Conservation (phyloP, 2,329 filamentous ascomycete genomes). For the Monosporascus cannonballus region DNA sequence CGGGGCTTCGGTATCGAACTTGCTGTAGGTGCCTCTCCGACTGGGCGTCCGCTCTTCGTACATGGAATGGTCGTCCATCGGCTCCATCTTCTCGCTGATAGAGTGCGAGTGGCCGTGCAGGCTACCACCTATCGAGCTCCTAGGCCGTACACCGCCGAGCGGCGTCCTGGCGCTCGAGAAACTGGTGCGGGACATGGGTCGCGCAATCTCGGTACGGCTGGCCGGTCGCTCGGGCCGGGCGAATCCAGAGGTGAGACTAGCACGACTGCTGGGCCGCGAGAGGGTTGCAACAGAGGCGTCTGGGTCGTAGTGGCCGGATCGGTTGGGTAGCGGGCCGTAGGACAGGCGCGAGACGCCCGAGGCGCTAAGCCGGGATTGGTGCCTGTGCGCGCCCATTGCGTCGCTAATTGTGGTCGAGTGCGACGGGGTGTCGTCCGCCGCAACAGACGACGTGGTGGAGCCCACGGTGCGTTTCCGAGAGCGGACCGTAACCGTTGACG, state of each 20-base stretch:
- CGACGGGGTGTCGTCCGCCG: constrained; percentile 45
- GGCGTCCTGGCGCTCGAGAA: constrained; percentile 56
- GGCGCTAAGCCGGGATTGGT: constrained; percentile 53
- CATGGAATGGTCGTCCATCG: constrained; percentile 47
- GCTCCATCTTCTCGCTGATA: constrained; percentile 49
- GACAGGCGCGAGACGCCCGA: constrained; percentile 59
- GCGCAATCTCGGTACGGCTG: constrained; percentile 50
- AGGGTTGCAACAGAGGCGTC: constrained; percentile 33
- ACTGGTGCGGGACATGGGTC: constrained; percentile 62
- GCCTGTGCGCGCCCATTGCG: constrained; percentile 33
- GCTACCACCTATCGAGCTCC: constrained; percentile 64
- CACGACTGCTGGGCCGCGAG: constrained; percentile 68
- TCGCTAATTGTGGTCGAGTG: constrained; percentile 33
- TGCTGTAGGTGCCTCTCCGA: constrained; percentile 47
- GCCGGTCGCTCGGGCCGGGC: constrained; percentile 42
- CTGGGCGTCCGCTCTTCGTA: constrained; percentile 48
- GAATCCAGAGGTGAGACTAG: constrained; percentile 44
- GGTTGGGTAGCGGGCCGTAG: constrained; percentile 55
- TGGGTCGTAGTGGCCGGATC: constrained; percentile 38
- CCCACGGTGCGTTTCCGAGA: constrained; percentile 63
- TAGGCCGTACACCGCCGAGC: constrained; percentile 57
- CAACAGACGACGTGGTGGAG: constrained; percentile 43
- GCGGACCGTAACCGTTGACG: constrained; percentile 57
- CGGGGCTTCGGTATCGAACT: constrained; percentile 36
- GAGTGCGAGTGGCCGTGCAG: constrained; percentile 53